A percentile compares a stretch with the other conserved stretches of the same genome.
Evolutionary conservation across 169 alveolate species (phyloP).

Genomic region (Plasmodium vivax): DNA sequence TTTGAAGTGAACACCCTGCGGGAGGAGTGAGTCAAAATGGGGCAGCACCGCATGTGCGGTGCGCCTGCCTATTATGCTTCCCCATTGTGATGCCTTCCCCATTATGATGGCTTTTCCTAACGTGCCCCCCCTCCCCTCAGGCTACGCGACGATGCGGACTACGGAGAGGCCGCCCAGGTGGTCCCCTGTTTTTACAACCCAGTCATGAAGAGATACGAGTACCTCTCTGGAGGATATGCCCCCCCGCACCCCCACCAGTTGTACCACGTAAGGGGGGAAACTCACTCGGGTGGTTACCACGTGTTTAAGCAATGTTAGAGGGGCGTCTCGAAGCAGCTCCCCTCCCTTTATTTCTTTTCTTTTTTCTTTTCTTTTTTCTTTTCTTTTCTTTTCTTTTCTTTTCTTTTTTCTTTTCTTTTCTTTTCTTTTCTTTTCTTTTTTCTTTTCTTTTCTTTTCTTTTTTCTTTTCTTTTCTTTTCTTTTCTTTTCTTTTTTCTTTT

Average conservation of each 20-base stretch:
- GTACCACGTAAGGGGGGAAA: constrained; percentile 11
- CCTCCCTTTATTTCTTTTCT: too few species aligned
- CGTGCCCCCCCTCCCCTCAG: neutral
- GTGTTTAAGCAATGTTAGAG: too few species aligned
- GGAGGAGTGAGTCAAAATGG: constrained; percentile 1
- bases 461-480: too few species aligned
- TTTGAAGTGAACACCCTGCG: neutral
- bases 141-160: constrained; percentile 4
- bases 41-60: neutral
- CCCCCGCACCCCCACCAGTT: constrained; percentile 39
- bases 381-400: too few species aligned
- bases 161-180: neutral
- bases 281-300: neutral
- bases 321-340: too few species aligned
- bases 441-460: too few species aligned
- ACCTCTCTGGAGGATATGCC: constrained; percentile 1
- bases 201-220: constrained; percentile 44
- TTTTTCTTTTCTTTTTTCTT: too few species aligned
- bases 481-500: too few species aligned
- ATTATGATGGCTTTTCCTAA: neutral
- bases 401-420: too few species aligned
- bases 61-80: too few species aligned
- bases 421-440: too few species aligned
- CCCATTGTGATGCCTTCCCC: neutral
- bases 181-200: constrained; percentile 58